phyloP scores from a whole-genome alignment of 139 green algal species.

The Axilococcus clingmanii region DNA sequence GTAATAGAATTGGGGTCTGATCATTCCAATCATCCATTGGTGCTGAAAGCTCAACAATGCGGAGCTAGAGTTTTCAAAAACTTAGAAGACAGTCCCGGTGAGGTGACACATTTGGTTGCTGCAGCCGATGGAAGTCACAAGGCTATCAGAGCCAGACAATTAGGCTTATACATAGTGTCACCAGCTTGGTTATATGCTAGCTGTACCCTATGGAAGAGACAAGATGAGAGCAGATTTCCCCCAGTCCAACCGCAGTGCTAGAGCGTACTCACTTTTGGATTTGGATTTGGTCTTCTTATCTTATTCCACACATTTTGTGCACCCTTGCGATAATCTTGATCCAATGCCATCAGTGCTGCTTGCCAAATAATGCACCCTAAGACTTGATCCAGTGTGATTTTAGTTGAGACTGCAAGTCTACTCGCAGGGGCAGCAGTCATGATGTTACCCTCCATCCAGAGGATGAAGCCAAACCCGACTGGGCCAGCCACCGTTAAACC shows the following conservation, averaged over 20 bases:
- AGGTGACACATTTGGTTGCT: slow-evolving; percentile 47
- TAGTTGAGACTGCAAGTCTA: slow-evolving; percentile 6
- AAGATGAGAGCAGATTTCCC: slow-evolving; percentile 41
- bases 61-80: slow-evolving; percentile 37
- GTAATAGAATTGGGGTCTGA: slow-evolving; percentile 42
- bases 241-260: slow-evolving; percentile 13
- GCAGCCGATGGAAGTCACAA: slow-evolving; percentile 48
- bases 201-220: slow-evolving; percentile 46
- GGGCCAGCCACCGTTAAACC: slow-evolving; percentile 12
- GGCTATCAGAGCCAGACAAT: slow-evolving; percentile 1
- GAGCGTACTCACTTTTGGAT: not conserved
- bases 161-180: slow-evolving; percentile 17
- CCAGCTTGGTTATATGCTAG: slow-evolving; percentile 49
- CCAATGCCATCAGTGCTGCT: slow-evolving; percentile 6
- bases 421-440: slow-evolving; percentile 3
- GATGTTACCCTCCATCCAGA: slow-evolving; percentile 26
- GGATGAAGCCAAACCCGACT: slow-evolving; percentile 13
- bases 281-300: not conserved
- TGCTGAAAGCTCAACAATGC: slow-evolving; percentile 45
- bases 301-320: not conserved
- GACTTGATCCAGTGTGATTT: slow-evolving; percentile 23
- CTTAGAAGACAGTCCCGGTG: slow-evolving; percentile 2
- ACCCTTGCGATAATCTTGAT: slow-evolving; percentile 7
- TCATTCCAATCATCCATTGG: slow-evolving; percentile 40
- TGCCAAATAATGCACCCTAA: slow-evolving; percentile 21